Base-by-base conservation (phyloP, 371 early-diverging fungal species). In the Apophysomyces trapeziformis region DNA sequence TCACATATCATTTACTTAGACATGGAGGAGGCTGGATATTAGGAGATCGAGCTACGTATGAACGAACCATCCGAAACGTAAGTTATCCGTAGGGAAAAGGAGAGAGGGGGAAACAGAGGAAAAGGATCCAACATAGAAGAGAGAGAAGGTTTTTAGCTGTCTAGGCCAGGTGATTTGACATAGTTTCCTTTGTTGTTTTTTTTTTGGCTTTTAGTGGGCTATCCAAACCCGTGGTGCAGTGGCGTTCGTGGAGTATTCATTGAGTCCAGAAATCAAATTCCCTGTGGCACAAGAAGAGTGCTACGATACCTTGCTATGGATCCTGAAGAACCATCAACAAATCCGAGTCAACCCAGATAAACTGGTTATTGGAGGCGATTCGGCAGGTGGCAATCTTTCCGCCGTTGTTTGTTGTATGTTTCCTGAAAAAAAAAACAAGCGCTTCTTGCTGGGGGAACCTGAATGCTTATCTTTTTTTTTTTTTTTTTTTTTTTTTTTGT, bases 371-470 rank as follows among this genome's bases (percentile, higher is more conserved):
- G 57, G 63, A 7, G 78, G 78, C 18, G 76, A 78, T 61, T 69
- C 70, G 43, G 76, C 78, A 2, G 78, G 78, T 11, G 78, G 78
- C 9, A 76, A 76, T 59, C 62, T 78, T 4, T 50, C 72, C 18
- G 62, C 74, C 6, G 74, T 62, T 4, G 39, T 75, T 6, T 13
- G 58, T 13, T 44, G 67, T 67, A 62, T 9, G 56, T 47, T 47
- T 18, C 21, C 1, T 45, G 2, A 26, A 26, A 26, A 26, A 26
- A 26, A 26, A 26, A 26, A 26, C 26, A 26, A 26, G 26, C 26
- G 26, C 32, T 26, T 1, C 2, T 26, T 26, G 32, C 32, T 26
- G 32, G 32, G 32, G 2, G 32, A 26, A 26, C 2, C 56, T 6
- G 18, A 13, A 44, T 43, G 21, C 5, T 16, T 59, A 36, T 21